Evolutionary conservation across 2,329 filamentous ascomycete genomes (phyloP), one percentile per base, ranked within the genome.

Genomic region (Aureobasidium uvarum): DNA sequence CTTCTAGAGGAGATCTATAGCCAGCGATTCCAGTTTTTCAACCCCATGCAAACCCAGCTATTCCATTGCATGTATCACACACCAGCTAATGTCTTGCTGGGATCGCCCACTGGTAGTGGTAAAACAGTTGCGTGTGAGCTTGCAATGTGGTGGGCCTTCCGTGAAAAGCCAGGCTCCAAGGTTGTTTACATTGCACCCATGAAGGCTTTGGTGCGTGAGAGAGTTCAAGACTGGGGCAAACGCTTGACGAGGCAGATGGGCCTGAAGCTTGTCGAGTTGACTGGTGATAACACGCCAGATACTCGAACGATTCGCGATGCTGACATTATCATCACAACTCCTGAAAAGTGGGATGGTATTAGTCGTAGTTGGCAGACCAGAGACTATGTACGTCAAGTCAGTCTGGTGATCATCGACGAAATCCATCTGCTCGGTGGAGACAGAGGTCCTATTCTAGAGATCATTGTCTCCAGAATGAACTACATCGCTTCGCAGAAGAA

Each of bases 271-370:
- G 95, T 99, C 18, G 95, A 99, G 78, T 81, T 99, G 80, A 99
- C 96, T 14, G 93, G 90, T 81, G 95, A 99, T 79, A 99, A 98
- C 73, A 99, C 96, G 0, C 96, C 96, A 0, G 95, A 99, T 74
- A 99, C 95, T 0, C 85, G 92, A 59, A 97, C 94, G 0, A 99
- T 99, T 71, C 87, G 93, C 71, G 90, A 98, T 74, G 95, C 95
- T 3, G 95, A 99, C 75, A 92, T 99, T 68, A 99, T 99, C 72
- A 92, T 99, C 72, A 99, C 95, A 0, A 99, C 96, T 0, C 96
- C 95, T n/a, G 95, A 99, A 79, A 99, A 99, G 76, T 99, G 95
- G 95, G 96, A 99, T 75, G 96, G 96, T 85, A 98, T 99, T 71
- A 96, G 92, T 71, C 90, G 95, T 85, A 96, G 91, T 73, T 99